Percentiles rank a stretch among this genome's conserved stretches.
These are phyloP conservation scores for Apophysomyces sp. DNA, from an alignment of 371 early-diverging fungal species.

Conservation along the genomic window DNA sequence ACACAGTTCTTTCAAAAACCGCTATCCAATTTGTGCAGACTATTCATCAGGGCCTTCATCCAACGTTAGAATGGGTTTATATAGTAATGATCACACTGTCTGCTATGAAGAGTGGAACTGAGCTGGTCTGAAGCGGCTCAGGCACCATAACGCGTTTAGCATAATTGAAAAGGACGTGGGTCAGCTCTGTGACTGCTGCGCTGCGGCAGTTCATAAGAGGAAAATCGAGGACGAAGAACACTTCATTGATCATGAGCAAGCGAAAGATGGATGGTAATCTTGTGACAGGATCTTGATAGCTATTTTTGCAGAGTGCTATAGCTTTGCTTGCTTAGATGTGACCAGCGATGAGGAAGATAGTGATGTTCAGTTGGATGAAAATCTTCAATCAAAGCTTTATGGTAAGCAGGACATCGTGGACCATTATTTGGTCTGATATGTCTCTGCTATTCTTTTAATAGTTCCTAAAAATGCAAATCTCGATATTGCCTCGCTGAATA, in stretches of 20 bases:
- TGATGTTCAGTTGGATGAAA: slow-evolving; percentile 43
- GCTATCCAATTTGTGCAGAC: too few relatives aligned
- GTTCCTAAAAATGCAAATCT: slow-evolving; percentile 60
- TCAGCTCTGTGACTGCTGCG: background rate
- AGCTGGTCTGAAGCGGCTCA: too few relatives aligned
- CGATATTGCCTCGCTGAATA: slow-evolving; percentile 44
- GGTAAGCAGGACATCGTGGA: slow-evolving; percentile 19
- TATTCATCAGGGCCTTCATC: too few relatives aligned
- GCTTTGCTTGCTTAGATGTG: background rate
- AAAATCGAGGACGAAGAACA: too few relatives aligned
- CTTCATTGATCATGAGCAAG: slow-evolving; percentile 9
- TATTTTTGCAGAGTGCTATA: background rate
- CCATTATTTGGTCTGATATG: background rate
- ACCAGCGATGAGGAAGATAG: slow-evolving; percentile 43
- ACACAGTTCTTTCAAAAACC: too few relatives aligned
- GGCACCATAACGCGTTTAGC: too few relatives aligned
- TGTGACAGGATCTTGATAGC: background rate
- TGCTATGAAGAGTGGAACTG: too few relatives aligned
- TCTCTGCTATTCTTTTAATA: slow-evolving; percentile 7
- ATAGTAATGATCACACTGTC: too few relatives aligned
- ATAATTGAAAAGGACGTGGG: too few relatives aligned
- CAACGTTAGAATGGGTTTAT: too few relatives aligned
- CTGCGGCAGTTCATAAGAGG: background rate
- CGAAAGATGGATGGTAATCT: slow-evolving; percentile 15
- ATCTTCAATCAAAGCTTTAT: slow-evolving; percentile 34